Percentiles rank a stretch among this genome's conserved stretches.
phyloP scores from a whole-genome alignment of 306 rosid genomes.

The Abrus pulchellus region DNA sequence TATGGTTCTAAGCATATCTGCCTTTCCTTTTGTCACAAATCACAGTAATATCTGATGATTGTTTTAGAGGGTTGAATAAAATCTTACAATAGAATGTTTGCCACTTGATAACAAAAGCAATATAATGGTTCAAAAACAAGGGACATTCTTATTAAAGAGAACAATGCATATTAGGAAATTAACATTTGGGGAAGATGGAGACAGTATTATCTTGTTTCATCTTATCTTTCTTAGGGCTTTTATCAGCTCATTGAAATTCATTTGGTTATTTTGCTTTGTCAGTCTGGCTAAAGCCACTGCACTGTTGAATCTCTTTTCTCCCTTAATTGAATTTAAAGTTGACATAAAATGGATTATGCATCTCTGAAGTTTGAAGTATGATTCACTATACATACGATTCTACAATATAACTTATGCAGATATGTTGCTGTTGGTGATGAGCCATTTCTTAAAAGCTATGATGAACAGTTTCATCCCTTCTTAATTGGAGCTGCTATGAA shows the following conservation, averaged over 20 bases:
- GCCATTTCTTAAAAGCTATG: conserved; percentile 80
- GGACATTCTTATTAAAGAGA: not conserved
- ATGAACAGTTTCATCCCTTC: conserved; percentile 78
- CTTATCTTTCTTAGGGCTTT: conserved; percentile 25
- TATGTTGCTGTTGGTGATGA: conserved; percentile 94
- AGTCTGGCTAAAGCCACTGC: conserved; percentile 25
- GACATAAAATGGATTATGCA: conserved; percentile 34
- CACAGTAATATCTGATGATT: not conserved
- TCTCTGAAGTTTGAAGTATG: conserved; percentile 12
- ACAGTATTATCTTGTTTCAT: conserved; percentile 29
- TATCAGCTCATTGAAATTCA: conserved; percentile 34
- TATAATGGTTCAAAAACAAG: conserved; percentile 6
- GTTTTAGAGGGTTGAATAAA: conserved; percentile 16
- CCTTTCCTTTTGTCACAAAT: conserved; percentile 15
- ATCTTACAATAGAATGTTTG: conserved; percentile 7
- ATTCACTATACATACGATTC: conserved; percentile 36
- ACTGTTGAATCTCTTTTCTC: not conserved
- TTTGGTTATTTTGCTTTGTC: conserved; percentile 1
- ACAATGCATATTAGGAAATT: conserved; percentile 10
- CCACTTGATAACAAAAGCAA: not conserved
- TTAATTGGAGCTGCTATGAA: conserved; percentile 79
- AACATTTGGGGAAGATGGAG: conserved; percentile 9
- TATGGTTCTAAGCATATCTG: conserved; percentile 16
- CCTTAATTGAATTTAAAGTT: not conserved
- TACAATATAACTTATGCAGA: conserved; percentile 59